Percentiles rank a stretch among this genome's conserved stretches.
Conservation (phyloP, 257 asterid genomes). For the Nicotiana paniculata region DNA sequence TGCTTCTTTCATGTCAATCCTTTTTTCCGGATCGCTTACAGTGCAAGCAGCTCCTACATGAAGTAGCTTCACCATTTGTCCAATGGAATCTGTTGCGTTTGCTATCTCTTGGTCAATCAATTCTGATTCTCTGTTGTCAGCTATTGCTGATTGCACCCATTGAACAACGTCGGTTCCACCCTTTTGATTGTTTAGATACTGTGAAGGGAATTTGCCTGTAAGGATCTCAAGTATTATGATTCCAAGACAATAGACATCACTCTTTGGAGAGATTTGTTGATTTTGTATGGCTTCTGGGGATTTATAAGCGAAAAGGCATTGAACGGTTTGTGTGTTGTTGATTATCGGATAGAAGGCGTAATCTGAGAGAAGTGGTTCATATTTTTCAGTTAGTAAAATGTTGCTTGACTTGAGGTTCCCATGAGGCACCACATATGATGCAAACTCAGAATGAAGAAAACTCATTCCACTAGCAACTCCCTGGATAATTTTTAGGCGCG, state of each 20-base stretch:
- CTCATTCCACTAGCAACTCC: constrained; percentile 82
- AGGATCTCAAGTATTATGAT: constrained; percentile 63
- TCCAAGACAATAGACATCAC: constrained; percentile 81
- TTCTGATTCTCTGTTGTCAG: constrained; percentile 40
- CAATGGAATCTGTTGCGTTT: constrained; percentile 13
- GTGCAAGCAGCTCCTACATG: constrained; percentile 61
- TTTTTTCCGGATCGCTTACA: constrained; percentile 29
- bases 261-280: constrained; percentile 54
- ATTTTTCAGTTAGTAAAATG: constrained; percentile 41
- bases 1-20: constrained; percentile 68
- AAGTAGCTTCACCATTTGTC: constrained; percentile 58
- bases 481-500: constrained; percentile 61
- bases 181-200: constrained; percentile 64
- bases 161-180: constrained; percentile 85
- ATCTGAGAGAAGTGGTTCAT: constrained; percentile 78
- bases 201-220: constrained; percentile 78
- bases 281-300: constrained; percentile 57
- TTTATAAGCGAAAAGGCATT: constrained; percentile 47
- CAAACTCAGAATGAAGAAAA: constrained; percentile 66
- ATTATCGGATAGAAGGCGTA: constrained; percentile 56
- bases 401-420: constrained; percentile 96
- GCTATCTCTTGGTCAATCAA: constrained; percentile 74
- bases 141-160: constrained; percentile 48
- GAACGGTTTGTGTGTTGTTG: constrained; percentile 48
- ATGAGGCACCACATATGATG: constrained; percentile 60